Percentiles rank a stretch among this genome's conserved stretches.
These are phyloP conservation scores for Balakata baccata DNA, from an alignment of 345 rosid genomes.

Conservation along the genomic window DNA sequence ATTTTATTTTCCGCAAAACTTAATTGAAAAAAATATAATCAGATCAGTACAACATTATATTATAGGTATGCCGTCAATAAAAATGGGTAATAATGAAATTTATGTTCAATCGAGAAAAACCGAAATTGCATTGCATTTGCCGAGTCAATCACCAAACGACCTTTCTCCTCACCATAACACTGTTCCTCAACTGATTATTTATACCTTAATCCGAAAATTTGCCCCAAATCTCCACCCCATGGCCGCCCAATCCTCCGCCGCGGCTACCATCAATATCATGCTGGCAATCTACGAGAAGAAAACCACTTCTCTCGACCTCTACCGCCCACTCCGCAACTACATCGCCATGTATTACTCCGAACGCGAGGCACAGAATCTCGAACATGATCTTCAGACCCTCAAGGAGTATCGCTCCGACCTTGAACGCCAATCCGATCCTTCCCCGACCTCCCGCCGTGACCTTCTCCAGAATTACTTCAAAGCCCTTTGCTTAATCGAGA, in stretches of 20 bases:
- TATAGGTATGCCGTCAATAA: no score
- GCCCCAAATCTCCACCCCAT: constrained; percentile 28
- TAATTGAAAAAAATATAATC: no score
- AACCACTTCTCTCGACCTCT: constrained; percentile 65
- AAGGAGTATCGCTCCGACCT: constrained; percentile 74
- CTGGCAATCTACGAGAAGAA: constrained; percentile 94
- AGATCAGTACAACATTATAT: no score
- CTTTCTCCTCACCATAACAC: no score
- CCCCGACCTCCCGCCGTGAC: constrained; percentile 78
- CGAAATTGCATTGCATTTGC: no score
- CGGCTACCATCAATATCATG: constrained; percentile 67
- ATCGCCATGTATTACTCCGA: constrained; percentile 75
- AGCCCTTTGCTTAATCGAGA: constrained; percentile 82
- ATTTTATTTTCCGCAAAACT: no score
- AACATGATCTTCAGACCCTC: constrained; percentile 79
- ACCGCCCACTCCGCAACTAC: constrained; percentile 94
- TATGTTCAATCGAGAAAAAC: no score
- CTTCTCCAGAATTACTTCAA: constrained; percentile 66
- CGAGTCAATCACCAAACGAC: neutral
- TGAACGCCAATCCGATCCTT: constrained; percentile 71
- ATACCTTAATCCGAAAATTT: neutral
- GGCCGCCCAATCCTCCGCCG: constrained; percentile 53
- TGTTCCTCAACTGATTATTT: no score
- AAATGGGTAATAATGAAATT: no score
- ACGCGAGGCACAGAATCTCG: constrained; percentile 90